phyloP scores from a whole-genome alignment of 208 protist species.

The Crithidia acanthocephali region DNA sequence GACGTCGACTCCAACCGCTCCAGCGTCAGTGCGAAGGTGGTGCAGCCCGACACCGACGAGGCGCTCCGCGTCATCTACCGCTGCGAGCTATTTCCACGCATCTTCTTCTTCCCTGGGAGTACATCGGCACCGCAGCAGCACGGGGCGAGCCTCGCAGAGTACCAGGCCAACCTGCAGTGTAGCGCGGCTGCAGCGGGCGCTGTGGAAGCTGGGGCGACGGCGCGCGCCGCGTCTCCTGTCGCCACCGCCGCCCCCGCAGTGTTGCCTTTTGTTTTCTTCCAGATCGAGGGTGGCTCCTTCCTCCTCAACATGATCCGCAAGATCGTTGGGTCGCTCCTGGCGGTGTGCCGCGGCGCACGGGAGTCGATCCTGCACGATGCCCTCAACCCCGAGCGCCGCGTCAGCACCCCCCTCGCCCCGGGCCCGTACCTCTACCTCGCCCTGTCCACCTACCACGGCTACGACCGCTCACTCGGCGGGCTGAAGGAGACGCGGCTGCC shows the following conservation, averaged over 20 bases:
- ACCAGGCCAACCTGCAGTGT: slow-evolving; percentile 18
- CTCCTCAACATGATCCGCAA: slow-evolving; percentile 93
- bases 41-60: slow-evolving; percentile 66
- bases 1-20: slow-evolving; percentile 49
- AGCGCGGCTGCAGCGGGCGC: not conserved
- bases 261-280: slow-evolving; percentile 78
- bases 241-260: not conserved
- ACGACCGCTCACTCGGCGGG: slow-evolving; percentile 50
- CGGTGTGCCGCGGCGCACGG: slow-evolving; percentile 63
- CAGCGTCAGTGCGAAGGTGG: slow-evolving; percentile 46
- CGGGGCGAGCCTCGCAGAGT: slow-evolving; percentile 31
- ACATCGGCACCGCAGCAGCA: not conserved
- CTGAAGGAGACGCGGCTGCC: slow-evolving; percentile 14
- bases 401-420: slow-evolving; percentile 72
- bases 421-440: slow-evolving; percentile 73
- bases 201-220: not conserved
- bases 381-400: slow-evolving; percentile 56
- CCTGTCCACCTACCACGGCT: slow-evolving; percentile 69
- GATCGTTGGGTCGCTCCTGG: slow-evolving; percentile 72
- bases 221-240: not conserved
- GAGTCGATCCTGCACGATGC: slow-evolving; percentile 50
- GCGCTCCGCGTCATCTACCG: slow-evolving; percentile 70
- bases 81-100: slow-evolving; percentile 59
- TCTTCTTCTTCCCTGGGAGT: slow-evolving; percentile 67
- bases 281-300: slow-evolving; percentile 87